phyloP scores from a whole-genome alignment of 441 rosid species.

The Isatis lusitanica region DNA sequence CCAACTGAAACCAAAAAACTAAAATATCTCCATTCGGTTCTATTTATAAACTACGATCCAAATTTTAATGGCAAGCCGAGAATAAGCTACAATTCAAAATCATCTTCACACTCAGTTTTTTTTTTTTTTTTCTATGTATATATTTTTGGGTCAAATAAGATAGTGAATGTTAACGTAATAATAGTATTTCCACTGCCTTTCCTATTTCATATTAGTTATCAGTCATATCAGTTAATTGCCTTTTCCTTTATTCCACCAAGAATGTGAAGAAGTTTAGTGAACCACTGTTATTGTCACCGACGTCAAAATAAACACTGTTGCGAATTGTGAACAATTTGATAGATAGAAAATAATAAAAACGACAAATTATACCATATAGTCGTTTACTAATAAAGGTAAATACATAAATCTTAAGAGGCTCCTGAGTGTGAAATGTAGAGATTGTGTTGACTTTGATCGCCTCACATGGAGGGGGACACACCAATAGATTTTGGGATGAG shows the following conservation, averaged over 20 bases:
- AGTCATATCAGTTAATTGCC: slow-evolving; percentile 13
- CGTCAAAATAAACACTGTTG: background rate
- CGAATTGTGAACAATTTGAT: background rate
- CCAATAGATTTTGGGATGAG: slow-evolving; percentile 2
- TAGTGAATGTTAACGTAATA: too few species aligned
- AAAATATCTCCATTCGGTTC: too few species aligned
- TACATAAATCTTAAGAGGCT: background rate
- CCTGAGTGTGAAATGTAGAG: slow-evolving; percentile 20
- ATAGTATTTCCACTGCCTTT: background rate
- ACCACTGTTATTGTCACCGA: slow-evolving; percentile 9
- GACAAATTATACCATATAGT: slow-evolving; percentile 1
- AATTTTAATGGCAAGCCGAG: too few species aligned
- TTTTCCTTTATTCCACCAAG: background rate
- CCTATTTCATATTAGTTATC: background rate
- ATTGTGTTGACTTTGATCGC: slow-evolving; percentile 24
- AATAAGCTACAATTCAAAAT: background rate
- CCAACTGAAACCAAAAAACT: too few species aligned
- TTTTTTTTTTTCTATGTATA: too few species aligned
- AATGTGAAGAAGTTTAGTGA: slow-evolving; percentile 17
- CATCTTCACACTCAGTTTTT: background rate
- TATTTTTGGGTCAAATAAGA: too few species aligned
- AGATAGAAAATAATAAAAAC: background rate
- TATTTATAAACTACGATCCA: too few species aligned
- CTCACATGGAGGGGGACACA: slow-evolving; percentile 35
- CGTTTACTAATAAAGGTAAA: background rate